These are phyloP conservation scores for Zoysia japonica DNA, from an alignment of 176 grass and related monocot species.

Conservation along the genomic window DNA sequence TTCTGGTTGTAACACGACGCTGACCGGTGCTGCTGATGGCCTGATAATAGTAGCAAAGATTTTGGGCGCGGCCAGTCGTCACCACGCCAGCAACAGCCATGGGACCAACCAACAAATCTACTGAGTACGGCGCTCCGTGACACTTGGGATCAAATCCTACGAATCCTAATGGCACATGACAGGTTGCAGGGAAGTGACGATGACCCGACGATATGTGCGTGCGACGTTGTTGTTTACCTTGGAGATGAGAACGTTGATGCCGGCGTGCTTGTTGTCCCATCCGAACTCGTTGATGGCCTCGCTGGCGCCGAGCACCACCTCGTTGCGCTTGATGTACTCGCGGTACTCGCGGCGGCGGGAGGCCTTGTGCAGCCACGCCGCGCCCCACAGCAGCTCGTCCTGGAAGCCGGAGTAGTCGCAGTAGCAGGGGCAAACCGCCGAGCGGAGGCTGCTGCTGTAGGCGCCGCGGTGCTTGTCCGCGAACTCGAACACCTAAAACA, in stretches of 20 bases:
- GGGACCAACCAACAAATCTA: background rate
- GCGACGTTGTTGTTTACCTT: slow-evolving; percentile 46
- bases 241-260: slow-evolving; percentile 89
- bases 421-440: slow-evolving; percentile 91
- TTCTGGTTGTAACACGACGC: background rate
- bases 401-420: slow-evolving; percentile 84
- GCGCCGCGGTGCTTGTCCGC: slow-evolving; percentile 78
- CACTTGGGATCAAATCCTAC: background rate
- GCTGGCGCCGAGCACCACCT: slow-evolving; percentile 83
- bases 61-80: background rate
- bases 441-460: slow-evolving; percentile 76
- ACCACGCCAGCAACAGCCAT: background rate
- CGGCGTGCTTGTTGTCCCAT: slow-evolving; percentile 98
- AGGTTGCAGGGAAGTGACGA: background rate
- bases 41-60: background rate
- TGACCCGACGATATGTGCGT: background rate
- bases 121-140: background rate
- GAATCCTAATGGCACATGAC: background rate
- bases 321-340: slow-evolving; percentile 90
- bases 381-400: slow-evolving; percentile 96
- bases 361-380: slow-evolving; percentile 96
- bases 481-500: slow-evolving; percentile 72
- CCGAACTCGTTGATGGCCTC: slow-evolving; percentile 90
- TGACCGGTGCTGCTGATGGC: slow-evolving; percentile 8
- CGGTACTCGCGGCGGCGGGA: slow-evolving; percentile 64